Evolutionary conservation across 768 basidiomycete genomes (phyloP).

Genomic region (Boletellus ananiceps): DNA sequence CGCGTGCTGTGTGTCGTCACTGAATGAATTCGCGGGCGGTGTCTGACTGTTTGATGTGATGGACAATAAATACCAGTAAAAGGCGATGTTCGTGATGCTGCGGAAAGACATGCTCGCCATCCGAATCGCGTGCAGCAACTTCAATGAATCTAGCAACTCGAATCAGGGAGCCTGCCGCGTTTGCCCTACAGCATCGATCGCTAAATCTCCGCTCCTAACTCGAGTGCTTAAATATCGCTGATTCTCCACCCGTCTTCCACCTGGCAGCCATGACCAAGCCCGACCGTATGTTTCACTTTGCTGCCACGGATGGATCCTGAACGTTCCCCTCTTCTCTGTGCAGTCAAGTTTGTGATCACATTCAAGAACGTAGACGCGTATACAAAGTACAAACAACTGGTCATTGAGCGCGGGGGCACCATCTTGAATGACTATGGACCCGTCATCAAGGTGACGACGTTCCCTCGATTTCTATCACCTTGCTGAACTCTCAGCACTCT

Average conservation of each 20-base stretch:
- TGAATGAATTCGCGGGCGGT: too few relatives aligned
- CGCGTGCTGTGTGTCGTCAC: too few relatives aligned
- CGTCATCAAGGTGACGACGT: not conserved
- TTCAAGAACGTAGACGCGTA: constrained; percentile 7
- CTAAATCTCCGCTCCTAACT: too few relatives aligned
- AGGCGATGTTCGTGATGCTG: too few relatives aligned
- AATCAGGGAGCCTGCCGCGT: too few relatives aligned
- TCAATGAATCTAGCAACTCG: too few relatives aligned
- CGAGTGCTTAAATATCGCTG: not conserved
- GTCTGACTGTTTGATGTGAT: too few relatives aligned
- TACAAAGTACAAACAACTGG: constrained; percentile 7
- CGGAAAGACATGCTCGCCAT: too few relatives aligned
- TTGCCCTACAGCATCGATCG: constrained; percentile 10
- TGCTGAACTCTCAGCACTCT: not conserved
- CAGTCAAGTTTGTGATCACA: constrained; percentile 5
- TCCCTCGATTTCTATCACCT: not conserved
- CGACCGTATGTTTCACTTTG: constrained; percentile 7
- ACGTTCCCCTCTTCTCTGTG: not conserved
- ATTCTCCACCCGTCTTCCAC: not conserved
- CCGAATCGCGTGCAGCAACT: too few relatives aligned
- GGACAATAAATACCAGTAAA: too few relatives aligned
- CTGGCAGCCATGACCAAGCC: constrained; percentile 13
- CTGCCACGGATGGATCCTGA: not conserved
- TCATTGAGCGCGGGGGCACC: not conserved
- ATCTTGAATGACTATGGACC: constrained; percentile 14